Base-by-base conservation (phyloP, 73 alveolate genomes). In the Symbiodinium natans region DNA sequence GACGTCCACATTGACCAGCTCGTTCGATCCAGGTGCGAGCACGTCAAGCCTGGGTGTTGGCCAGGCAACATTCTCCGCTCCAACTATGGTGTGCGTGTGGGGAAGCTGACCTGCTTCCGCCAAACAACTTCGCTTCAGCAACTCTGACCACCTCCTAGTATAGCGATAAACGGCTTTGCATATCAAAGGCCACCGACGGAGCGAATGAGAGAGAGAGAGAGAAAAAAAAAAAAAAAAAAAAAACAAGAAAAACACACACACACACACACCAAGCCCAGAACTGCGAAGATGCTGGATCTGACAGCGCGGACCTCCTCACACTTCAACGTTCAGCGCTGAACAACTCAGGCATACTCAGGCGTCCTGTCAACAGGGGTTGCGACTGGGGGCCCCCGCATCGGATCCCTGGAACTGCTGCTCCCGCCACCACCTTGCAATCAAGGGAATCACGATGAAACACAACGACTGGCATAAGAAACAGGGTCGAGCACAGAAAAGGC, bases 1-100 rank as follows among this genome's bases (percentile, higher is more conserved):
- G 74, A 88, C 95, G 42, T 88, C 95, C 52, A 88, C 95, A 46
- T 88, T 88, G 48, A 88, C 95, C 95, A 88, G 46, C 74, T 88
- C 95, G 27, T 59, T 82, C 1, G 95, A 38, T 2, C 68, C 25
- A 31, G 95, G 95, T 19, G 95, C 68, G 23, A 88, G n/a, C 34
- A 63, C 85, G 34, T 88, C 95, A 19, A 88, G 86, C 95, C 95
- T 88, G 43, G 41, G 73, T 13, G 39, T 6, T 10, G 73, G 34
- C 83, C n/a, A n/a, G n/a, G n/a, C n/a, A n/a, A n/a, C n/a, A n/a
- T n/a, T n/a, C n/a, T n/a, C n/a, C n/a, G n/a, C n/a, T n/a, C n/a
- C n/a, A n/a, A n/a, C n/a, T n/a, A n/a, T n/a, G n/a, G n/a, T n/a
- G n/a, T n/a, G n/a, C n/a, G n/a, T n/a, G n/a, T n/a, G n/a, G n/a